Evolutionary conservation across 2,329 filamentous ascomycete species (phyloP), one percentile per base, ranked within the genome.

Genomic region (Alternaria longipes): DNA sequence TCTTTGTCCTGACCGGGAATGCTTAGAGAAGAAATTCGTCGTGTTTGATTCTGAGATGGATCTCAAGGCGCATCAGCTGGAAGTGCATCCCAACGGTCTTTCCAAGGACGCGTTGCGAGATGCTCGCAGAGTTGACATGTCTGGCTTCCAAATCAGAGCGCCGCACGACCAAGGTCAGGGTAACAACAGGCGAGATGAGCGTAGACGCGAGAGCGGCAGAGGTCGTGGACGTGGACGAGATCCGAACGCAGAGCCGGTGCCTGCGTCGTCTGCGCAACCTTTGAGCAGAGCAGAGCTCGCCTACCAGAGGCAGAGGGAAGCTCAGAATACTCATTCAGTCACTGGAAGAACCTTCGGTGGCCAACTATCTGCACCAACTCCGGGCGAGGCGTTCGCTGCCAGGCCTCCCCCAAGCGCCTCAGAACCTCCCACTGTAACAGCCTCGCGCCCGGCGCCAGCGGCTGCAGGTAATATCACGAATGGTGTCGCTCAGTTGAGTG

Each of bases 31-130:
- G 86, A 98, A 97, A 77, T 97, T 98, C 75, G 91, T 98, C 30
- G 95, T 98, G 0, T 99, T 99, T 70, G 92, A 93, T 56, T 94
- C 93, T 0, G 92, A 97, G 73, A 89, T 99, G 84, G 95, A 99
- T 73, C 82, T 99, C 47, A 97, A 98, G 78, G 95, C 91, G 3
- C 95, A 99, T 80, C 92, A 97, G 76, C 81, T 99, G 9, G 90
- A 91, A 69, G 87, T 90, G 55, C 95, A 99, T 75, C 92, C 90
- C 0, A 88, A 89, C 68, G 87, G 90, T 0, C 78, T 96, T 24
- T 92, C 93, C 8, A 97, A 97, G 73, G 91, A 94, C 68, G 89
- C 91, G 2, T 85, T 93, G 57, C 86, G 93, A 71, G 94, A 97
- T 76, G 92, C 93, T 5, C 87, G 94, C 52, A 82, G 90, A 24